Percentiles rank a stretch among this genome's conserved stretches.
These are phyloP conservation scores for Ascosphaera apis DNA, from an alignment of 2,329 filamentous ascomycete genomes.

Conservation along the genomic window DNA sequence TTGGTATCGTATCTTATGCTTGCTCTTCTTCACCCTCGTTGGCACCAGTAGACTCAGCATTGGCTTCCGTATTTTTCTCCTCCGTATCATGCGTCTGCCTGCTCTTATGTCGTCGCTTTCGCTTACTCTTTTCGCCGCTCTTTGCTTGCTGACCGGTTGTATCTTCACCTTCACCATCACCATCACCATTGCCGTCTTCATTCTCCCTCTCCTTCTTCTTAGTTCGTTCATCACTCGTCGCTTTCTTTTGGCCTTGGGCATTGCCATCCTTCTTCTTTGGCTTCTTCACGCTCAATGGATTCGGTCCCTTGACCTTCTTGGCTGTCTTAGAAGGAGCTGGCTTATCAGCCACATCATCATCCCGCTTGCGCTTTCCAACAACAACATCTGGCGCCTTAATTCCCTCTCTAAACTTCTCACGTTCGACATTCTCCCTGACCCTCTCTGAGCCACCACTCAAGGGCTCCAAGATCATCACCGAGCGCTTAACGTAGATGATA, in stretches of 20 bases:
- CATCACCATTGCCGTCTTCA: not conserved
- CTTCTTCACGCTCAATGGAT: slow-evolving; percentile 26
- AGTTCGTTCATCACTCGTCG: slow-evolving; percentile 6
- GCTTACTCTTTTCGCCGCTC: slow-evolving; percentile 5
- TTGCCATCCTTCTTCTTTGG: slow-evolving; percentile 16
- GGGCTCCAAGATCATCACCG: slow-evolving; percentile 27
- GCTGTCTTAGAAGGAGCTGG: no score
- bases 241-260: slow-evolving; percentile 4
- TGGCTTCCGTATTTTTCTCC: slow-evolving; percentile 8
- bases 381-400: slow-evolving; percentile 11
- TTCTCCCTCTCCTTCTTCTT: slow-evolving; percentile 5
- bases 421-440: slow-evolving; percentile 21
- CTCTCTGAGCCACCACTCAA: slow-evolving; percentile 21
- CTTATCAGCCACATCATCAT: slow-evolving; percentile 9
- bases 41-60: no score
- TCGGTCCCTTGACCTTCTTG: slow-evolving; percentile 20
- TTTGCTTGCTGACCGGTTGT: slow-evolving; percentile 1
- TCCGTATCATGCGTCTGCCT: slow-evolving; percentile 2
- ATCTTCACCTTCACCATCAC: not conserved
- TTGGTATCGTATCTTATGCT: no score
- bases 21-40: no score
- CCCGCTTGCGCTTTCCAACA: slow-evolving; percentile 15
- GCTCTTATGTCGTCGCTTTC: slow-evolving; percentile 8
- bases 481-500: slow-evolving; percentile 27
- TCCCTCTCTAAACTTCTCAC: slow-evolving; percentile 23